Base-by-base conservation (phyloP, 164 flowering plant genomes). In the Umbilicus rupestris region DNA sequence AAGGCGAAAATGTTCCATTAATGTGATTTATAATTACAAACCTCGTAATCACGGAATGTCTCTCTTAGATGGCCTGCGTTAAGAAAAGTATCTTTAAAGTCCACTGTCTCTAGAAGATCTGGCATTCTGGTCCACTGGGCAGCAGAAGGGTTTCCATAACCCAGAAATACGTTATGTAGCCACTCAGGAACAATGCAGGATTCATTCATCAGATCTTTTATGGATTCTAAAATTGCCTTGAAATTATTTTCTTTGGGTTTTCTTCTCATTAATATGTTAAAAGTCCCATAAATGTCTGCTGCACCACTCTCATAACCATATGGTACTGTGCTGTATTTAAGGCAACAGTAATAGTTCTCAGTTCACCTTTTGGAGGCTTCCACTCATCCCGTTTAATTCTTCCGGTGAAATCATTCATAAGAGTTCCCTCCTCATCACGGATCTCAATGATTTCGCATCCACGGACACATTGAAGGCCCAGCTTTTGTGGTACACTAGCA, bases 171-270 rank as follows among this genome's bases (percentile, higher is more conserved):
- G 66, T 92, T 83, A 65, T 95, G 96, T 80, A 95, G 73, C 99
- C 99, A 95, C 33, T 87, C 88, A 69, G 99, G 99, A 74, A 95
- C 99, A 68, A 95, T 86, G 75, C 99, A 95, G 39, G 87, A 83
- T 79, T 95, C 99, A 84, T 95, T 95, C 99, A 95, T 95, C n/a
- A 95, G 87, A 78, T 95, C 99, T 74, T 97, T 80, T 55, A 95
- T 95, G 29, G 97, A 91, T 73, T 95, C 99, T 64, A 95, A 79
- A 74, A 95, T 95, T 62, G 99, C 99, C 77, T 95, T 95, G 72
- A 95, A 95, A 71, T 95, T 95, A 71, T 95, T 95, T 76, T 95
- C 99, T 78, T 95, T 95, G 14, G 99, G 99, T 74, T 95, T 95
- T 77, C 99, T 86, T 74, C 99, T 86, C 92, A 95, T 84, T 70